These are phyloP conservation scores for Polytrichum formosum DNA, from an alignment of 225 moss, liverwort and hornwort genomes.

Conservation along the genomic window DNA sequence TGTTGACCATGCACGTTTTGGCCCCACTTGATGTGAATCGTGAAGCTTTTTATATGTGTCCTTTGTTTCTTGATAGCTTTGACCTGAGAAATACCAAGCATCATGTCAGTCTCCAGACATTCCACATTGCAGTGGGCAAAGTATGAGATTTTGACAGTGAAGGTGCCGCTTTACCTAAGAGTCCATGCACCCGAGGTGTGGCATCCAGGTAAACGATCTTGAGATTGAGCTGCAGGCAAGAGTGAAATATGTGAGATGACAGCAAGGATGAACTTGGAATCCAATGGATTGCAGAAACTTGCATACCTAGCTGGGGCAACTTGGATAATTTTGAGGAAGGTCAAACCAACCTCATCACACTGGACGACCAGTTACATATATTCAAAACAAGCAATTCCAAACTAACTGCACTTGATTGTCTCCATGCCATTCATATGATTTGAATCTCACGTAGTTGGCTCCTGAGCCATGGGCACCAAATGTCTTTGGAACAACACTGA, in stretches of 20 bases:
- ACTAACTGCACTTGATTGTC: too few species aligned
- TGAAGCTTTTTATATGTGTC: constrained; percentile 46
- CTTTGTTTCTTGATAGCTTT: constrained; percentile 56
- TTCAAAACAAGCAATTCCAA: too few species aligned
- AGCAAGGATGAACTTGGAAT: too few species aligned
- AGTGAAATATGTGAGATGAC: neutral
- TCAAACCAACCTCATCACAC: too few species aligned
- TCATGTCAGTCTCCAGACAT: neutral
- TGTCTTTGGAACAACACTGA: constrained; percentile 32
- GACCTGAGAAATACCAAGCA: constrained; percentile 29
- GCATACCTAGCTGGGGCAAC: too few species aligned
- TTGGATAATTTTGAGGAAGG: too few species aligned
- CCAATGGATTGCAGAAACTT: neutral
- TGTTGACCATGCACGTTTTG: constrained; percentile 12
- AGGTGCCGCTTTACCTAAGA: constrained; percentile 25
- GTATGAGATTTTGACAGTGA: neutral
- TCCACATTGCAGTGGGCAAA: neutral
- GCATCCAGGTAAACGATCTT: constrained; percentile 43
- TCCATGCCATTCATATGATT: neutral
- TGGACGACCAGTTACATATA: too few species aligned
- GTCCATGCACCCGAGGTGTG: constrained; percentile 51
- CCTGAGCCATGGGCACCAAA: constrained; percentile 37
- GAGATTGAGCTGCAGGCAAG: constrained; percentile 40
- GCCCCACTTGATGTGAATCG: constrained; percentile 26
- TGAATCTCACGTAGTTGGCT: constrained; percentile 41